These are phyloP conservation scores for Mycena polygramma DNA, from an alignment of 768 basidiomycete species.

Conservation along the genomic window DNA sequence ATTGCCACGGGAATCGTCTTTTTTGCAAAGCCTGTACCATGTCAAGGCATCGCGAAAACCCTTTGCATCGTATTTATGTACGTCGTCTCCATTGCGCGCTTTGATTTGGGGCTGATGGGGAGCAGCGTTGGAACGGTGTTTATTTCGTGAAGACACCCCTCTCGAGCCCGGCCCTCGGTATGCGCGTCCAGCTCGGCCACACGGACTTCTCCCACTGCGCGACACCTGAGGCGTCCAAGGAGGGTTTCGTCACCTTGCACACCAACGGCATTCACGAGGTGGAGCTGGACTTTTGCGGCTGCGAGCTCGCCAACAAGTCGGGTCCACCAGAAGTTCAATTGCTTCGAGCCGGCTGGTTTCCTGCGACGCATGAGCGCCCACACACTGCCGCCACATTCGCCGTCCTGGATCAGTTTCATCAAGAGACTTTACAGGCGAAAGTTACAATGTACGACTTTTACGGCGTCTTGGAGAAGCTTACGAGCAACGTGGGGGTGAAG, in stretches of 20 bases:
- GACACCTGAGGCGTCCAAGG: slow-evolving; percentile 2
- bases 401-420: slow-evolving; percentile 10
- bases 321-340: neutral
- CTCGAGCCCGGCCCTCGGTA: neutral
- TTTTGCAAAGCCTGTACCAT: neutral
- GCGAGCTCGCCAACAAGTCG: neutral
- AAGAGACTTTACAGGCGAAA: slow-evolving; percentile 16
- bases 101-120: too few species aligned
- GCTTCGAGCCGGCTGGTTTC: slow-evolving; percentile 9
- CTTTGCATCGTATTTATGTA: neutral
- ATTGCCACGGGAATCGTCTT: neutral
- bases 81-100: neutral
- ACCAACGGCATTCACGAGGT: neutral
- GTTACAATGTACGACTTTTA: slow-evolving; percentile 26
- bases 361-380: neutral
- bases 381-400: slow-evolving; percentile 6
- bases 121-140: too few species aligned
- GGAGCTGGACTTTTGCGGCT: slow-evolving; percentile 4
- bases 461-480: slow-evolving; percentile 2
- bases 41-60: neutral
- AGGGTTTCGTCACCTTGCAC: neutral
- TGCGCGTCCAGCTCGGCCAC: neutral
- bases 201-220: neutral
- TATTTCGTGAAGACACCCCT: too few species aligned
- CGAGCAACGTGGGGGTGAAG: neutral